Conservation (phyloP, 2,329 filamentous ascomycete genomes). For the Sphaerulina musiva region DNA sequence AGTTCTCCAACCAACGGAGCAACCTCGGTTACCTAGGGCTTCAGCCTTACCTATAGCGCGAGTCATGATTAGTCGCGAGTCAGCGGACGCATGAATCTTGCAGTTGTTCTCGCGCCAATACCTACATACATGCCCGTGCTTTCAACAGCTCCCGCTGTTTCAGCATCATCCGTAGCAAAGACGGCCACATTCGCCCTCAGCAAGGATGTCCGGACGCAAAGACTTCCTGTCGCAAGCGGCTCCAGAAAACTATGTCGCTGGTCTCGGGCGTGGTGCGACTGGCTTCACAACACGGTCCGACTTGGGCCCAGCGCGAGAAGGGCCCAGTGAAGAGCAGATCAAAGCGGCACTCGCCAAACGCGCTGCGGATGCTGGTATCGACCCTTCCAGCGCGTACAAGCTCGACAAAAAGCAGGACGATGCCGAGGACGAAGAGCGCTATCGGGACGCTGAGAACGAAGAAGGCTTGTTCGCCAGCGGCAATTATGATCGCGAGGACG, state of each 20-base stretch:
- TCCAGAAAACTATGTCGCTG: conserved; percentile 67
- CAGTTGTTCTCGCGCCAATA: too few relatives aligned
- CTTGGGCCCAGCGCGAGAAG: conserved; percentile 88
- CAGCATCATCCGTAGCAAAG: too few relatives aligned
- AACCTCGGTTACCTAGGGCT: too few relatives aligned
- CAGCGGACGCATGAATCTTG: too few relatives aligned
- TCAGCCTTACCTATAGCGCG: too few relatives aligned
- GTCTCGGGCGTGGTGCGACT: conserved; percentile 93
- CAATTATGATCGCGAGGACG: conserved; percentile 94
- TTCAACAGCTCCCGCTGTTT: too few relatives aligned
- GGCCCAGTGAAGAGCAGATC: conserved; percentile 95
- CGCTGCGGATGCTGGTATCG: conserved; percentile 70
- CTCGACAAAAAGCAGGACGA: conserved; percentile 62
- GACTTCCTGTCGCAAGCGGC: conserved; percentile 82
- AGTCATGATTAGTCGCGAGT: too few relatives aligned
- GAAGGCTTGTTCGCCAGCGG: conserved; percentile 91
- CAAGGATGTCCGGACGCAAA: conserved; percentile 57
- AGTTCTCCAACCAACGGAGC: too few relatives aligned
- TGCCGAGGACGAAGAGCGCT: conserved; percentile 70
- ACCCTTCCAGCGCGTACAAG: conserved; percentile 68
- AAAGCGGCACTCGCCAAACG: conserved; percentile 95
- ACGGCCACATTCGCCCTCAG: too few relatives aligned
- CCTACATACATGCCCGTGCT: too few relatives aligned
- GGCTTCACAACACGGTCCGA: conserved; percentile 97
- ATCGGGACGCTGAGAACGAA: conserved; percentile 95